A percentile compares a stretch with the other conserved stretches of the same genome.
Evolutionary conservation across 768 basidiomycete species (phyloP).

Genomic region (Rhizopogon salebrosus): DNA sequence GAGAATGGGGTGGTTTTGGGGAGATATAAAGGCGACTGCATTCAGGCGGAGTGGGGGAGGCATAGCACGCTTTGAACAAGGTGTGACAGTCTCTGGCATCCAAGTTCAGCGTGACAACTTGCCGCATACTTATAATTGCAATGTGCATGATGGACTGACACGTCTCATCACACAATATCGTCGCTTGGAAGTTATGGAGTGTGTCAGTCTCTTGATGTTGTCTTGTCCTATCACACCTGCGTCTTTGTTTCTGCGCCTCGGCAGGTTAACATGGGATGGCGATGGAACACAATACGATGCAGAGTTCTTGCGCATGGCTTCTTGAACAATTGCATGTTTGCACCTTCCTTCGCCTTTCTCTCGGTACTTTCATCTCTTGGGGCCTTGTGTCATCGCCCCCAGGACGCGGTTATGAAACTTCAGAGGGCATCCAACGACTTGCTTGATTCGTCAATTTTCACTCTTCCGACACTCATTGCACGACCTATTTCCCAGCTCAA

Average conservation of each 20-base stretch:
- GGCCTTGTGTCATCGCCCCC: neutral
- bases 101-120: too few relatives aligned
- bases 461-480: too few relatives aligned
- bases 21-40: slow-evolving; percentile 82
- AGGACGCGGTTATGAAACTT: neutral
- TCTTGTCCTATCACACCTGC: slow-evolving; percentile 8
- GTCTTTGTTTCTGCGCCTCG: slow-evolving; percentile 20
- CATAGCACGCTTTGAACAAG: slow-evolving; percentile 39
- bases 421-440: too few relatives aligned
- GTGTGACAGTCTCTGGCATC: too few relatives aligned
- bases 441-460: too few relatives aligned
- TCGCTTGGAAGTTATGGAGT: too few relatives aligned
- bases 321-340: neutral
- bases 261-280: slow-evolving; percentile 17
- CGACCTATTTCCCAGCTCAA: too few relatives aligned
- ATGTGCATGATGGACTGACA: too few relatives aligned
- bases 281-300: slow-evolving; percentile 13
- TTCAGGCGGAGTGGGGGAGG: slow-evolving; percentile 65
- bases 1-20: slow-evolving; percentile 74
- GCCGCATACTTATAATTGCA: too few relatives aligned
- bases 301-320: slow-evolving; percentile 19
- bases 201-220: slow-evolving; percentile 6
- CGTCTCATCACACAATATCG: too few relatives aligned
- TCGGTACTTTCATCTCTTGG: neutral
- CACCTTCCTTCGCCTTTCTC: neutral